Evolutionary conservation across 192 early-diverging fungal species (phyloP).

Genomic region (Linnemannia exigua): DNA sequence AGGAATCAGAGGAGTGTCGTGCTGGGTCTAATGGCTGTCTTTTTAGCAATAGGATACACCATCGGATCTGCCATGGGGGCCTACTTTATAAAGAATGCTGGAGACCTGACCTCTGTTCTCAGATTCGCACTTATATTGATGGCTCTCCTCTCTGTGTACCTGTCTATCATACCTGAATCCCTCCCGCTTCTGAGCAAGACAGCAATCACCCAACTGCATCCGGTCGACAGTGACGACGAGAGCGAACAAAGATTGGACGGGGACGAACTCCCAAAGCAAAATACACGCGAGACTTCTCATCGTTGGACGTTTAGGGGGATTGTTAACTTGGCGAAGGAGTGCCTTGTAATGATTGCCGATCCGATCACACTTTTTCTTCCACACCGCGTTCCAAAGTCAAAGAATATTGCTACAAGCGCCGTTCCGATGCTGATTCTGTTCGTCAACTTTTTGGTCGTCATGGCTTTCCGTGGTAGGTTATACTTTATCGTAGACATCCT

Average conservation of each 20-base stretch:
- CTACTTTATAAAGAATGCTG: not conserved
- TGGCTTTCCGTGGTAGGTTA: not conserved
- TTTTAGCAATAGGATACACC: not conserved
- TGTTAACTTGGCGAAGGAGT: not conserved
- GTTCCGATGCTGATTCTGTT: not conserved
- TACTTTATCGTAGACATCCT: not conserved
- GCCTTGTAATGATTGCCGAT: not conserved
- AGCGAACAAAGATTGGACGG: not conserved
- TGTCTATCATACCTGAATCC: conserved; percentile 19
- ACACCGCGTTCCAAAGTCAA: not conserved
- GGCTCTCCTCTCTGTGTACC: not conserved
- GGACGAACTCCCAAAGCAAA: not conserved
- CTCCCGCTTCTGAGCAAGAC: not conserved
- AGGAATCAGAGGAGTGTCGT: not conserved
- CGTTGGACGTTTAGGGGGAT: not conserved
- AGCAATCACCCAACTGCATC: not conserved
- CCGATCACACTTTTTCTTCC: conserved; percentile 17
- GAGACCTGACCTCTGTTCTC: not conserved
- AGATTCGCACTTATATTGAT: not conserved
- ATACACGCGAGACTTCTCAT: not conserved
- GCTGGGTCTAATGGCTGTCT: conserved; percentile 6
- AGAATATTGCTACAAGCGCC: not conserved
- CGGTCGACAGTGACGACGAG: not conserved
- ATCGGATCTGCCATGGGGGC: conserved; percentile 24
- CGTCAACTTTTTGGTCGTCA: not conserved